These are phyloP conservation scores for Incumbomyces lentus DNA, from an alignment of 2,329 filamentous ascomycete species.

Conservation along the genomic window DNA sequence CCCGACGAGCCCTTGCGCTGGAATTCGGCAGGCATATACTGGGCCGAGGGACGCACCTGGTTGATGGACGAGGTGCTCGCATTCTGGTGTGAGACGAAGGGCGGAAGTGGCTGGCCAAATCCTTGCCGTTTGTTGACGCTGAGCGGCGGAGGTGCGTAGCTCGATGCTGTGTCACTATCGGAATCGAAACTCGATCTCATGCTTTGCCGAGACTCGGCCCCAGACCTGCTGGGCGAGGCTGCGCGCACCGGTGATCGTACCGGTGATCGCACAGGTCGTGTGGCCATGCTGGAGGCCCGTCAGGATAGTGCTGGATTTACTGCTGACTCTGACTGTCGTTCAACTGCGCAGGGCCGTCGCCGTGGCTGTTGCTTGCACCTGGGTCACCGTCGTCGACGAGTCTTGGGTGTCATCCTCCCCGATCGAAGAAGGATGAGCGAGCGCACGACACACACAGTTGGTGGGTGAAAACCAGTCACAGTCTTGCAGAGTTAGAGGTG, in stretches of 20 bases:
- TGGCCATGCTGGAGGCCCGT: neutral
- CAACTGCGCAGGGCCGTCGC: too few relatives aligned
- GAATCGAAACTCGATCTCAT: constrained; percentile 35
- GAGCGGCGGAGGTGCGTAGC: constrained; percentile 19
- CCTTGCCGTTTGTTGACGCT: constrained; percentile 27
- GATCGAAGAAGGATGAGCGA: too few relatives aligned
- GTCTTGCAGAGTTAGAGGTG: too few relatives aligned
- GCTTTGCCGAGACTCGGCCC: constrained; percentile 18
- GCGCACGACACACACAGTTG: too few relatives aligned
- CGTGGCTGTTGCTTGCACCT: too few relatives aligned
- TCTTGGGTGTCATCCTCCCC: too few relatives aligned
- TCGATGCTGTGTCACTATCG: constrained; percentile 37
- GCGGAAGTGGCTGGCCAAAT: constrained; percentile 25
- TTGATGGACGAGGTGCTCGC: constrained; percentile 27
- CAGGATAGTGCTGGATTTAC: too few relatives aligned
- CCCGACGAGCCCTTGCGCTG: constrained; percentile 30
- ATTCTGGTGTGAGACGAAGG: constrained; percentile 20
- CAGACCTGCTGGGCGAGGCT: constrained; percentile 17
- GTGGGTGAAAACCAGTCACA: too few relatives aligned
- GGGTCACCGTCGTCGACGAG: too few relatives aligned
- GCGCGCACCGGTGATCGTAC: constrained; percentile 17
- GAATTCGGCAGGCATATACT: constrained; percentile 31
- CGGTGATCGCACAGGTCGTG: constrained; percentile 9
- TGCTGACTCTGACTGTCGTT: too few relatives aligned
- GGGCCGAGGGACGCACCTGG: constrained; percentile 24